Base-by-base conservation (phyloP, 2,329 filamentous ascomycete genomes). In the Microdochium trichocladiopsis region DNA sequence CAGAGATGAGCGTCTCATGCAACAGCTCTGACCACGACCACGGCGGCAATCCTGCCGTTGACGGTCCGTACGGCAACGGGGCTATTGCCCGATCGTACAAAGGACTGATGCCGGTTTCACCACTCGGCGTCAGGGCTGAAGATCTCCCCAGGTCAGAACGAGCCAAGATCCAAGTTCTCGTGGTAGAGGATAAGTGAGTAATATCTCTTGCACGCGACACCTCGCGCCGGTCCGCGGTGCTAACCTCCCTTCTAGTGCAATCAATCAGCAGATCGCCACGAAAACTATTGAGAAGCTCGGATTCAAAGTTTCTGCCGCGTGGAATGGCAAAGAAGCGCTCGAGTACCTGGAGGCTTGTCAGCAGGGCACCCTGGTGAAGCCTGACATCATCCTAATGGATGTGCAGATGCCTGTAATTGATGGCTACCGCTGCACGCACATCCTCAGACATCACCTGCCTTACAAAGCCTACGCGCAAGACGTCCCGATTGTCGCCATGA, bases 401-500 rank as follows among this genome's bases (percentile, higher is more conserved):
- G 83, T 88, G 1, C 85, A 88, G 66, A 88, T 88, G 83, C 82
- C 84, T 24, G 80, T 90, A 37, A 82, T 90, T 56, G 88, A 92
- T 60, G 88, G 88, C 1, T 92, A 92, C 65, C 81, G 82, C 53
- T 87, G 87, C 43, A 92, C 88, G 0, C 86, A 90, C 58, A 76
- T 87, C 10, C 77, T 93, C 47, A 78, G 87, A 16, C 84, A 87
- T 52, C 82, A 88, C 57, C 63, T 77, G 2, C 83, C 86, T 0
- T 90, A 87, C 67, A 83, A 78, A 41, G 61, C 71, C 2, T 77
- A 79, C 50, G 73, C 82, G 3, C 73, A 77, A 51, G 74, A 83
- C 45, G 83, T 89, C 4, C 87, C 87, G 0, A 89, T 91, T 50
- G 83, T 91, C 36, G 87, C 87, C n/a, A 89, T 91, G 85, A 91